Percentiles rank a stretch among this genome's conserved stretches.
Conservation (phyloP, 768 basidiomycete species). For the Boletus rubescentipes region DNA sequence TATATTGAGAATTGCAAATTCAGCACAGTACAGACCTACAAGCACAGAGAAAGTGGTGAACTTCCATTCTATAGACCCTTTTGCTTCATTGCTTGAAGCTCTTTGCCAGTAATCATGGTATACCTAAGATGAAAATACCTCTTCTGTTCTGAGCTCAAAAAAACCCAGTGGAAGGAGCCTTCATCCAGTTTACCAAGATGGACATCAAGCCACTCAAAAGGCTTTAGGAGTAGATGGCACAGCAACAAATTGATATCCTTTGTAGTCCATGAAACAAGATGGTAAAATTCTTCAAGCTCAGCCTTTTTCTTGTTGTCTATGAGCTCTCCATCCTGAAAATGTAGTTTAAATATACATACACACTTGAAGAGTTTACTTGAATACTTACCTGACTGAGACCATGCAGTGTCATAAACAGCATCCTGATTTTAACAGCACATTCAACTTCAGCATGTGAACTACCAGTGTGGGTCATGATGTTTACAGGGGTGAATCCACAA, state of each 20-base stretch:
- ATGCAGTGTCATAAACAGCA: no score
- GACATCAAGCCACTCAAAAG: slow-evolving; percentile 6
- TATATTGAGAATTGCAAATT: not conserved
- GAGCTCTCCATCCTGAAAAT: not conserved
- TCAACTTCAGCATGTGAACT: not conserved
- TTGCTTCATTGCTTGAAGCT: not conserved
- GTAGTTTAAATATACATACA: not conserved
- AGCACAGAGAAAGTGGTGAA: not conserved
- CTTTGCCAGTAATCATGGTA: not conserved
- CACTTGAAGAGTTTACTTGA: not conserved
- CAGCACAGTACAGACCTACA: not conserved
- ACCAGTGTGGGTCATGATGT: not conserved
- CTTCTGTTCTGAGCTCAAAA: not conserved
- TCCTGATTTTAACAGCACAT: not conserved
- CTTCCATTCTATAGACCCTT: not conserved
- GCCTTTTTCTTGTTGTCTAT: not conserved
- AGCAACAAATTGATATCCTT: slow-evolving; percentile 1
- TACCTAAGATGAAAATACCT: not conserved
- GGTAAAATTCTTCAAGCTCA: no score
- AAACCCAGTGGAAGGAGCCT: not conserved
- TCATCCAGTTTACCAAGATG: not conserved
- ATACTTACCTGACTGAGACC: not conserved
- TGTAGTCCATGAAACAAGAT: no score
- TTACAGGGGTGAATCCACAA: not conserved
- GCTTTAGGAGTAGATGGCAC: not conserved